A percentile compares a stretch with the other conserved stretches of the same genome.
These are phyloP conservation scores for Candida sanyaensis DNA, from an alignment of 1,139 yeast species.

Conservation along the genomic window DNA sequence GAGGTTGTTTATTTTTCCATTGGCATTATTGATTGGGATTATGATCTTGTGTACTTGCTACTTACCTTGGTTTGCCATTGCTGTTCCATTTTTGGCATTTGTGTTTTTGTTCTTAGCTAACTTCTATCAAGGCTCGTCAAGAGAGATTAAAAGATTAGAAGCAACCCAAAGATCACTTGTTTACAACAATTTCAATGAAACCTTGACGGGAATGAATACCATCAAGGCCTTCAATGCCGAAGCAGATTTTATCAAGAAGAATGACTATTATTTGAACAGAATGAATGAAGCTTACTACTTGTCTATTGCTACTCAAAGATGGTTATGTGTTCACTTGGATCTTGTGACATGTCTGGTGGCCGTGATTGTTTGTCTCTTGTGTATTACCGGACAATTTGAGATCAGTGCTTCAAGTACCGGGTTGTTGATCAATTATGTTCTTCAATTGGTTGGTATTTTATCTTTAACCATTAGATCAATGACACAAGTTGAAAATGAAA, in stretches of 20 bases:
- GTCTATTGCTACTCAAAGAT: slow-evolving; percentile 46
- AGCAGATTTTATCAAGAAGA: slow-evolving; percentile 31
- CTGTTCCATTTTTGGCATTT: slow-evolving; percentile 40
- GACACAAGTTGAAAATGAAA: slow-evolving; percentile 50
- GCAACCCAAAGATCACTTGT: slow-evolving; percentile 48
- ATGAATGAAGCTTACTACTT: slow-evolving; percentile 49
- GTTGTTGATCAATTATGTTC: slow-evolving; percentile 42
- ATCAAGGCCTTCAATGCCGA: slow-evolving; percentile 41
- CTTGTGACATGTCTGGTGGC: slow-evolving; percentile 41
- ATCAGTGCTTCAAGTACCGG: slow-evolving; percentile 48
- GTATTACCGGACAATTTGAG: slow-evolving; percentile 41
- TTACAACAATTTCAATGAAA: slow-evolving; percentile 48
- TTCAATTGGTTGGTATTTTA: slow-evolving; percentile 46
- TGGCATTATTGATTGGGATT: slow-evolving; percentile 44
- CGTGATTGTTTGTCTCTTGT: slow-evolving; percentile 39
- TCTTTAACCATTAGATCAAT: slow-evolving; percentile 43
- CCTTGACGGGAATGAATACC: slow-evolving; percentile 46
- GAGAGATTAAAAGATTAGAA: slow-evolving; percentile 48
- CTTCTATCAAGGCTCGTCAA: slow-evolving; percentile 44
- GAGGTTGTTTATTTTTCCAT: slow-evolving; percentile 41
- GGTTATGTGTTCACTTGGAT: slow-evolving; percentile 46
- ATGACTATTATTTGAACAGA: slow-evolving; percentile 35
- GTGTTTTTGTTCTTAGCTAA: slow-evolving; percentile 36
- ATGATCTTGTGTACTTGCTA: slow-evolving; percentile 44
- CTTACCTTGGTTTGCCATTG: slow-evolving; percentile 49